These are phyloP conservation scores for Penicillium turbatum DNA, from an alignment of 495 filamentous ascomycete species.

Conservation along the genomic window DNA sequence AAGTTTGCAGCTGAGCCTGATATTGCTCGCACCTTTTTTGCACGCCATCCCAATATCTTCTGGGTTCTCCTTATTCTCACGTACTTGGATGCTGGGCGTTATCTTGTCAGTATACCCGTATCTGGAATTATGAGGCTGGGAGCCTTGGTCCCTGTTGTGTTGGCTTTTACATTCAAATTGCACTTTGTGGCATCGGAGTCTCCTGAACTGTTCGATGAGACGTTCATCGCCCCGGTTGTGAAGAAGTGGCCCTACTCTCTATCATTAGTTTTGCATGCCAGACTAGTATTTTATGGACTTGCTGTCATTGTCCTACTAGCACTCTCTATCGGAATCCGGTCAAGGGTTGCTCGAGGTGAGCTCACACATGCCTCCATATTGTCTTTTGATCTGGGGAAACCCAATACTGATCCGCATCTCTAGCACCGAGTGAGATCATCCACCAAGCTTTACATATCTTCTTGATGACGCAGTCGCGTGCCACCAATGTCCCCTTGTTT, in stretches of 20 bases:
- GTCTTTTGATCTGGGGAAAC: too few species aligned
- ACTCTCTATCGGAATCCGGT: constrained; percentile 5
- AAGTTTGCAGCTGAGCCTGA: constrained; percentile 87
- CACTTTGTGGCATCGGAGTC: constrained; percentile 78
- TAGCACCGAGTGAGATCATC: constrained; percentile 28
- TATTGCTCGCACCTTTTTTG: constrained; percentile 66
- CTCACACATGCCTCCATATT: neutral
- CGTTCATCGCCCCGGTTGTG: constrained; percentile 46
- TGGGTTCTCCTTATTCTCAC: constrained; percentile 71
- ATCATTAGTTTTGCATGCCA: constrained; percentile 44
- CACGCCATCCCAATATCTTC: constrained; percentile 55
- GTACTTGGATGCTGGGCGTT: constrained; percentile 52
- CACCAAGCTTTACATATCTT: constrained; percentile 73
- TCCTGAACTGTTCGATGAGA: constrained; percentile 67
- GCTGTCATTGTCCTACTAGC: constrained; percentile 36
- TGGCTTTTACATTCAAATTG: constrained; percentile 78
- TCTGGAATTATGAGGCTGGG: constrained; percentile 23
- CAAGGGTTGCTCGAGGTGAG: constrained; percentile 13
- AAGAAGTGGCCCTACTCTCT: constrained; percentile 44
- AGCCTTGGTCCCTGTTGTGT: constrained; percentile 28
- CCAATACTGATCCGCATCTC: constrained; percentile 13
- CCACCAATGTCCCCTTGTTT: constrained; percentile 79
- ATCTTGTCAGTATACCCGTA: constrained; percentile 30
- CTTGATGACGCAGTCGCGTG: constrained; percentile 78
- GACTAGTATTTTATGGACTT: constrained; percentile 47